Conservation (phyloP, 768 basidiomycete genomes). For the Galerina marginata region DNA sequence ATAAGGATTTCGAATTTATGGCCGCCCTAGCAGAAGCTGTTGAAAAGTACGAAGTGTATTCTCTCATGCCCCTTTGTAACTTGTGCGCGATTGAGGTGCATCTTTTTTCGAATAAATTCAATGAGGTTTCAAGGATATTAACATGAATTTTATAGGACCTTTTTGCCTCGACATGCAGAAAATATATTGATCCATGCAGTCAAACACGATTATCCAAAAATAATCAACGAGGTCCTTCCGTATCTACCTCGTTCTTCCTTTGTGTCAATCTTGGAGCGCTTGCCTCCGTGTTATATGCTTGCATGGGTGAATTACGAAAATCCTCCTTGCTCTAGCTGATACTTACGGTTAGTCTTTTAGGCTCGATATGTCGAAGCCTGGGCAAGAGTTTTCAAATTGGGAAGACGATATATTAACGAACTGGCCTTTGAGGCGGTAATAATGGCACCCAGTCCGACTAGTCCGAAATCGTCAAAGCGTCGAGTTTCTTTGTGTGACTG, state of each 20-base stretch:
- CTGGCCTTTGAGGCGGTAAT: not conserved
- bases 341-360: not conserved
- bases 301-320: not conserved
- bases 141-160: conserved; percentile 1
- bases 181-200: conserved; percentile 22
- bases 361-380: not conserved
- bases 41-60: conserved; percentile 21
- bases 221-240: conserved; percentile 15
- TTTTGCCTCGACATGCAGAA: conserved; percentile 16
- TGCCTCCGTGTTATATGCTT: not conserved
- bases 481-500: too few relatives aligned
- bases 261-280: not conserved
- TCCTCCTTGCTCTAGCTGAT: not conserved
- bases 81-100: conserved; percentile 8
- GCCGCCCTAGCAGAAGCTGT: conserved; percentile 13
- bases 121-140: not conserved
- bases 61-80: conserved; percentile 12
- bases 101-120: not conserved
- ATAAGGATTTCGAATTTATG: not conserved
- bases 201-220: conserved; percentile 20
- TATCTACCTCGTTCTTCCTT: not conserved
- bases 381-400: not conserved
- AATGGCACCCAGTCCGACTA: too few relatives aligned
- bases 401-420: not conserved
- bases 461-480: too few relatives aligned